Evolutionary conservation across 208 protist species (phyloP), one percentile per base, ranked within the genome.

Genomic region (Trypanosoma avium): DNA sequence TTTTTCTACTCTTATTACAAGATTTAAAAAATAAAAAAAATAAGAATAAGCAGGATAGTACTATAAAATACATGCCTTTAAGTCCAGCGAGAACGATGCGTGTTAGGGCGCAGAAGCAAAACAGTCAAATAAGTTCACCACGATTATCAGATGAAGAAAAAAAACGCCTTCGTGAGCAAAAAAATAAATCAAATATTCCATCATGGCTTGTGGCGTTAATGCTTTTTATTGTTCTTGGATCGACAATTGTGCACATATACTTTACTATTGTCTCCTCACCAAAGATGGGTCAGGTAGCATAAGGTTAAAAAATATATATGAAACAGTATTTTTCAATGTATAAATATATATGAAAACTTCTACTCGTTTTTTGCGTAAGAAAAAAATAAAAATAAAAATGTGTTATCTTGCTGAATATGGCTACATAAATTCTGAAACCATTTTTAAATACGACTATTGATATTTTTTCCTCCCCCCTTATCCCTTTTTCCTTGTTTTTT

Each of bases 131-230:
- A 32, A 32, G 26, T 21, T 67, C 60, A 19, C 46, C 48, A 29
- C 90, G 84, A n/a, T 65, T 90, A 9, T 77, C 86, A 0, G 64
- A 82, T 42, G 78, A 87, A 13, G 80, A 92, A 38, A 88, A 84
- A 62, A 62, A 79, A 53, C 50, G 63, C 43, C 58, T 70, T 19
- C 73, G 77, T 6, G 84, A 88, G 27, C 75, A 79, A 53, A 58
- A 77, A 52, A 67, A 70, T 6, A 76, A 77, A 47, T 75, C 67
- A 0, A 45, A 67, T 5, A 60, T 89, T 15, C 71, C 85, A 9
- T 57, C 42, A 60, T 88, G 75, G 77, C 56, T 93, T 4, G 55
- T 82, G 17, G 77, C 73, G 49, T 68, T 75, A 36, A 80, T 95
- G 75, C n/a, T 84, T 6, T 78, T 83, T 36, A 55, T 92, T 43